These are phyloP conservation scores for Claviceps sorghi DNA, from an alignment of 2,329 filamentous ascomycete species.

Conservation along the genomic window DNA sequence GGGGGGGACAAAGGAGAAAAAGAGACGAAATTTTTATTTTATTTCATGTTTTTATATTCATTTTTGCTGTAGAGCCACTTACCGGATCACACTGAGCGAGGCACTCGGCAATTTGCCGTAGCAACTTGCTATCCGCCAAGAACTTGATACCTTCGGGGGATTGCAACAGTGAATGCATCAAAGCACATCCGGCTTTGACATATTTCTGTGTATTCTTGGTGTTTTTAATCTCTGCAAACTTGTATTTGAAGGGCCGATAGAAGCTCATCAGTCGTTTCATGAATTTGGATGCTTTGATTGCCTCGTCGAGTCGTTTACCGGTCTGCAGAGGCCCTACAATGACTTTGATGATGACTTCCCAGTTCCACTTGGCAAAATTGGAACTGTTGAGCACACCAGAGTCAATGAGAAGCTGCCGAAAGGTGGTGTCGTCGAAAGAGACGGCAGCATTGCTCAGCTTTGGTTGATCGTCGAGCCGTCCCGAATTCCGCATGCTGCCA, in stretches of 20 bases:
- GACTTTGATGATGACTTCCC: conserved; percentile 79
- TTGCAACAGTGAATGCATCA: conserved; percentile 76
- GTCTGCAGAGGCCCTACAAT: conserved; percentile 88
- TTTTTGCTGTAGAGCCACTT: conserved; percentile 15
- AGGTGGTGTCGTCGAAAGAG: conserved; percentile 44
- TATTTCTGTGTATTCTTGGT: conserved; percentile 92
- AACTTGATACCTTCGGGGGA: conserved; percentile 75
- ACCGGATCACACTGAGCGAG: conserved; percentile 88
- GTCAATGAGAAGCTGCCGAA: conserved; percentile 53
- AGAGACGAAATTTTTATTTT: background rate
- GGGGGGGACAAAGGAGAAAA: background rate
- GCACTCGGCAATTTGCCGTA: conserved; percentile 90
- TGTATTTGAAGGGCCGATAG: conserved; percentile 91
- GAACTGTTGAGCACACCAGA: conserved; percentile 78
- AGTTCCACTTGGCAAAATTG: conserved; percentile 93
- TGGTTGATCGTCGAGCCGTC: conserved; percentile 40
- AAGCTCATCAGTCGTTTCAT: conserved; percentile 91
- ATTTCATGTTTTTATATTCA: too few species aligned
- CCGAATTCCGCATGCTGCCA: conserved; percentile 32
- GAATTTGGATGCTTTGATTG: conserved; percentile 88
- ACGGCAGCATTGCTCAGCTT: conserved; percentile 30
- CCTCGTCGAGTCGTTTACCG: conserved; percentile 83
- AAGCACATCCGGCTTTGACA: conserved; percentile 71
- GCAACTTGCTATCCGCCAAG: conserved; percentile 77
- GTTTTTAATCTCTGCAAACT: conserved; percentile 80